Evolutionary conservation across 345 rosid genomes (phyloP), one percentile per base, ranked within the genome.

Genomic region (Psidium friedrichsthalianum): DNA sequence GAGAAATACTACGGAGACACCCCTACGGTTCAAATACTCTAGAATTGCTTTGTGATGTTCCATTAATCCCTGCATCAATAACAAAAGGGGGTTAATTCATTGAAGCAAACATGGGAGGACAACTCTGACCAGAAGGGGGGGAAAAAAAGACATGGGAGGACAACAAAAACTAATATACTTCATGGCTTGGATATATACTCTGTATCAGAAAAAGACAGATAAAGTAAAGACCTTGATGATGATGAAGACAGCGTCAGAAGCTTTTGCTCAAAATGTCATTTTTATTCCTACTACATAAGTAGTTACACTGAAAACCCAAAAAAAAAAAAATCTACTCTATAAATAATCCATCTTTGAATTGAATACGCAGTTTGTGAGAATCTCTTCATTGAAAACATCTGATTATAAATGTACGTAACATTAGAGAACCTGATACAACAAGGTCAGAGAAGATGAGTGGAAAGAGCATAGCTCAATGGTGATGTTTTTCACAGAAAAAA

Each of bases 11-110:
- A 89, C 90, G 12, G 95, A 94, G 27, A 97, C 97, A n/a, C 97
- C 95, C 88, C 92, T 93, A n/a, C 87, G 89, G 85, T 94, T 95
- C 91, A 97, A 94, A 94, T 97, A 97, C 10, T 95, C 94, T 47
- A 89, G 93, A 15, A 97, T 91, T 20, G 90, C 93, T 49, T 87
- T 69, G 86, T 96, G 98, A 86, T 96, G 91, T 88, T 89, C 91
- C 90, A 96, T 89, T 83, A 97, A 85, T 51, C 99, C 99, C 98
- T 97, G 90, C 88, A 89, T 12, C 76, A 89, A 81, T 56, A 83
- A 54, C 82, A 53, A 57, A 12, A 51, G 59, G 42, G 42, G 20
- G n/a, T 29, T 83, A 78, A 86, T 25, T 52, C 64, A 64, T 57
- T 51, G 10, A 40, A 64, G 58, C 44, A 78, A 82, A 29, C 58